Base-by-base conservation (phyloP, 1,284 basidiomycete genomes). In the Ganoderma sp. region DNA sequence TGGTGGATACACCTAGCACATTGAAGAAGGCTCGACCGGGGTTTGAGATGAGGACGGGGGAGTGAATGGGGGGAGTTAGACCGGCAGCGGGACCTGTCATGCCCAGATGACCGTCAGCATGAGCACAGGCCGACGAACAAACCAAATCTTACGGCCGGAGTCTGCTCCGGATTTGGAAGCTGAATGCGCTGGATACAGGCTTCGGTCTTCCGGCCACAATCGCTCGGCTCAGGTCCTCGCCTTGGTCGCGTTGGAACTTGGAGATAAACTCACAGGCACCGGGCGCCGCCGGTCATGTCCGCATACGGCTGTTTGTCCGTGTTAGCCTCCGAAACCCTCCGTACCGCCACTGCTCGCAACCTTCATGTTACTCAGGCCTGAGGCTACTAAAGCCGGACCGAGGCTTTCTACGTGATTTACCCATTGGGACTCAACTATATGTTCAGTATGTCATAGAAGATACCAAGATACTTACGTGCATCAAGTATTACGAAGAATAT, bases 221-320 rank as follows among this genome's bases (percentile, higher is more conserved):
- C n/a, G n/a, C 19, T 45, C 48, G 5, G 19, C 32, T 32, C 32
- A 32, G 32, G 32, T 28, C 25, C 25, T 28, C 25, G 25, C 25
- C 25, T 28, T 28, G n/a, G 48, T 48, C 19, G 45, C 28, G 52
- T 54, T 14, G 52, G 25, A 28, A 28, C 25, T 28, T 28, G 25
- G 52, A 25, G 28, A 48, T 19, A 48, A n/a, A 48, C 19, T 48
- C 19, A n/a, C 8, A 48, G 45, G 19, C 19, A 9, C 5, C 17
- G n/a, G n/a, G n/a, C n/a, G 15, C 17, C 22, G 28, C 17, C 32
- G 6, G 28, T 8, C 43, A 43, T 43, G 19, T 25, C 52, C 52
- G 9, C 10, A 56, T 32, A 32, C 32, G 52, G 15, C 56, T 57
- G 56, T 57, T 57, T 57, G 56, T 57, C 17, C 56, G 4, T 57